These are phyloP conservation scores for Garcia nutans DNA, from an alignment of 345 rosid species.

Conservation along the genomic window DNA sequence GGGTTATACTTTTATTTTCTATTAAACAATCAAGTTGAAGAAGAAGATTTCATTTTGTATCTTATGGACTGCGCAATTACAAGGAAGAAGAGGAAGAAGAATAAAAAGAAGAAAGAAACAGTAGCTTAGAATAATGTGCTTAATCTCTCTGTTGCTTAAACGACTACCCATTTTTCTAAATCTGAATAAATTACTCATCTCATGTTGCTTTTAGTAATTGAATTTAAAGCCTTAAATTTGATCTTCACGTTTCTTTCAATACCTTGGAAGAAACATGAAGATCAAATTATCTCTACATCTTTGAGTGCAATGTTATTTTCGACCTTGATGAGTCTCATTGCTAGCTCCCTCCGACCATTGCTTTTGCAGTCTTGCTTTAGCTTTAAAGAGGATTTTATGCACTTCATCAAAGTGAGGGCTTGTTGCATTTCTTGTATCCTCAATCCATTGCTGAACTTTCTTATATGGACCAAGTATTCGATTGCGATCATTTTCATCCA, in stretches of 20 bases:
- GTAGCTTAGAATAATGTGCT: too few relatives aligned
- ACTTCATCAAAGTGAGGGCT: slow-evolving; percentile 77
- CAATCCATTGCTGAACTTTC: slow-evolving; percentile 78
- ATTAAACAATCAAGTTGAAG: too few relatives aligned
- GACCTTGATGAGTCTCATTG: slow-evolving; percentile 25
- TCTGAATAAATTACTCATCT: too few relatives aligned
- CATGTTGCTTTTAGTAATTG: too few relatives aligned
- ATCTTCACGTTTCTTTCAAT: not conserved
- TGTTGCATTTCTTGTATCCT: slow-evolving; percentile 59
- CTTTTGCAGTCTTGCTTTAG: slow-evolving; percentile 39
- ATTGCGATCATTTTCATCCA: slow-evolving; percentile 59
- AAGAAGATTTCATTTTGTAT: too few relatives aligned
- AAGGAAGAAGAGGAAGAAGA: slow-evolving; percentile 70
- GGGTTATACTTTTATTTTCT: too few relatives aligned
- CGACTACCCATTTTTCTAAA: too few relatives aligned
- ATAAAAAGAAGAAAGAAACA: not conserved
- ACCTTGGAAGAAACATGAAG: too few relatives aligned
- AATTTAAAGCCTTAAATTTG: too few relatives aligned
- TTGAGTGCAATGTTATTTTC: slow-evolving; percentile 20
- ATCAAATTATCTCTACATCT: slow-evolving; percentile 11
- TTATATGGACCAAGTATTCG: slow-evolving; percentile 55
- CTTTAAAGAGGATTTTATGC: slow-evolving; percentile 48
- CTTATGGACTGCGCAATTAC: too few relatives aligned
- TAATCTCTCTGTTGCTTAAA: too few relatives aligned
- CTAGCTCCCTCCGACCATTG: slow-evolving; percentile 17